These are phyloP conservation scores for Mycena latifolia DNA, from an alignment of 768 basidiomycete genomes.

Conservation along the genomic window DNA sequence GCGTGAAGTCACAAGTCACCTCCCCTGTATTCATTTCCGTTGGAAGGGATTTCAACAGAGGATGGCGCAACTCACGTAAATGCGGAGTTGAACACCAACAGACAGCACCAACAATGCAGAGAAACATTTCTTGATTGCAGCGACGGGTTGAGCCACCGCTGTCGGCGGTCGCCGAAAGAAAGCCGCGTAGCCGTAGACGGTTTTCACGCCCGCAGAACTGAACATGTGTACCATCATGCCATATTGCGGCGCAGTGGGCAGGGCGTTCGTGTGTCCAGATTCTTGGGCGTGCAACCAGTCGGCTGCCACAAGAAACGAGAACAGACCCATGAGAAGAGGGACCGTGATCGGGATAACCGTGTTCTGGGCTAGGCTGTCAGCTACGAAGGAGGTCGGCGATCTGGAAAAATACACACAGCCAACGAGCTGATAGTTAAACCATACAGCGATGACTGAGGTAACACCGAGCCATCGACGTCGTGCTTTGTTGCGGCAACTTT, in stretches of 20 bases:
- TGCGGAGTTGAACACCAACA: neutral
- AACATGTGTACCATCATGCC: slow-evolving; percentile 14
- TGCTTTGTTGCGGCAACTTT: neutral
- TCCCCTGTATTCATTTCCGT: neutral
- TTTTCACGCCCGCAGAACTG: neutral
- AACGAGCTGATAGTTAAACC: slow-evolving; percentile 9
- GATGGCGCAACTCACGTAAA: neutral
- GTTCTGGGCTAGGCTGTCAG: neutral
- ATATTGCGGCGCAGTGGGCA: slow-evolving; percentile 12
- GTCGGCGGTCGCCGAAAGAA: neutral
- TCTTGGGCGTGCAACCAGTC: slow-evolving; percentile 5
- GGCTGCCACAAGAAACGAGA: slow-evolving; percentile 3
- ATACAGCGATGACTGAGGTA: slow-evolving; percentile 1
- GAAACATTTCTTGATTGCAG: slow-evolving; percentile 2
- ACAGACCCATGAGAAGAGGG: neutral
- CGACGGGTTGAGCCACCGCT: neutral
- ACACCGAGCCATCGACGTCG: slow-evolving; percentile 4
- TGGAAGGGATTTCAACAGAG: neutral
- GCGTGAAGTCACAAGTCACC: slow-evolving; percentile 13
- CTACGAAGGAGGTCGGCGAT: neutral
- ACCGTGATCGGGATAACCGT: neutral
- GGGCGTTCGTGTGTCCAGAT: neutral
- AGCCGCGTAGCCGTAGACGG: neutral
- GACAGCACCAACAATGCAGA: neutral
- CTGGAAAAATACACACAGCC: neutral